Evolutionary conservation across 306 rosid species (phyloP), one percentile per base, ranked within the genome.

Genomic region (Astragalus glycyphyllos): DNA sequence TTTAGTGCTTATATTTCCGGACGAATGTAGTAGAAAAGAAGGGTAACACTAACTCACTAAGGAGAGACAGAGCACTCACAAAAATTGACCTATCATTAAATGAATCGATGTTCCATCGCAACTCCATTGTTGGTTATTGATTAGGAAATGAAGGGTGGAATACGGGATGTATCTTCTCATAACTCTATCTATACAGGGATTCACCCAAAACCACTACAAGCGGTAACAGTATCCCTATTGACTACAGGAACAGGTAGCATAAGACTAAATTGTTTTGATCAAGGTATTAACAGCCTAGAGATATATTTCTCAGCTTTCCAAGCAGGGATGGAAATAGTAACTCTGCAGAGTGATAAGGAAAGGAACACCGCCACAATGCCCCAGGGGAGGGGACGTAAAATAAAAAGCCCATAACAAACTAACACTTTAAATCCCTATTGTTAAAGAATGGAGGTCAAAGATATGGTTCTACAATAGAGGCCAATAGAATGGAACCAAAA

Each of bases 401-500:
- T 26, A 26, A 3, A n/a, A 72, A 8, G 8, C 11, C 17, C 57
- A 65, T 16, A 44, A 16, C 16, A 55, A 63, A 20, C 37, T 37
- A 46, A 55, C 48, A 29, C n/a, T 71, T 64, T 0, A 20, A 59
- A 37, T 57, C 50, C 68, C 45, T 14, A 42, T 54, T 1, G 10
- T 66, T 23, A 11, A 47, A 35, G 55, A 47, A 45, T 34, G 17
- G 17, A 51, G 35, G 58, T 49, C 32, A 35, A 2, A 48, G 16
- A 8, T 34, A 13, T n/a, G 5, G 40, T 46, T 55, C 34, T 48
- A 48, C 50, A 41, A 51, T 17, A 69, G 37, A 29, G 12, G 55
- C 16, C n/a, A 13, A 46, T 46, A 65, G 11, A 57, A 58, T 32
- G 51, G 64, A 79, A 72, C 65, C 56, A 38, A 46, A 48, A 59